phyloP scores from a whole-genome alignment of 805 yeast species.

The Metschnikowia gelsemii region DNA sequence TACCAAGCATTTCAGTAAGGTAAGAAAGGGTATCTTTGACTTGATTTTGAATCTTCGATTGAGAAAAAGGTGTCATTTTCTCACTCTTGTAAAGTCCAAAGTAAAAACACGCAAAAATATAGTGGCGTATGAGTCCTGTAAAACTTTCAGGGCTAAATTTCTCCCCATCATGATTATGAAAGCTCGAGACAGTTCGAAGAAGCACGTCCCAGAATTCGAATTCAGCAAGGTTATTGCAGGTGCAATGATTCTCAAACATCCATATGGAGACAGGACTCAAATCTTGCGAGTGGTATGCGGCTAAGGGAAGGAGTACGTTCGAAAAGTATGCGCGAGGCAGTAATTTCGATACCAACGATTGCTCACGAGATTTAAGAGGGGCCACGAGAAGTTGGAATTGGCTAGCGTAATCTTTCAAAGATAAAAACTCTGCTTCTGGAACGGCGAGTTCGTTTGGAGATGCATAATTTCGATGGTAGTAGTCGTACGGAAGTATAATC shows the following conservation, averaged over 20 bases:
- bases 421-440: slow-evolving; percentile 15
- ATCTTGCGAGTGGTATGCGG: slow-evolving; percentile 21
- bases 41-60: slow-evolving; percentile 28
- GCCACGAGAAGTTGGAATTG: slow-evolving; percentile 24
- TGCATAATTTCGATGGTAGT: slow-evolving; percentile 31
- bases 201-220: slow-evolving; percentile 18
- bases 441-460: slow-evolving; percentile 7
- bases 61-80: slow-evolving; percentile 26
- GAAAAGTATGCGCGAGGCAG: slow-evolving; percentile 26
- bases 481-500: slow-evolving; percentile 27
- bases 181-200: slow-evolving; percentile 9
- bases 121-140: slow-evolving; percentile 9
- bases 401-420: slow-evolving; percentile 14
- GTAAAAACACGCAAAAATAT: slow-evolving; percentile 11
- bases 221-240: slow-evolving; percentile 4
- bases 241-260: slow-evolving; percentile 18
- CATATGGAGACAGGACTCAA: slow-evolving; percentile 29
- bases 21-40: slow-evolving; percentile 26
- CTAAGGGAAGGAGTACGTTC: slow-evolving; percentile 31
- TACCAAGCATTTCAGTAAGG: slow-evolving; percentile 7
- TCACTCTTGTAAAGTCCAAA: slow-evolving; percentile 17
- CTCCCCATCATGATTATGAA: slow-evolving; percentile 1
- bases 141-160: background rate
- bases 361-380: slow-evolving; percentile 22
- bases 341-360: slow-evolving; percentile 16